Evolutionary conservation across 768 basidiomycete species (phyloP).

Genomic region (Panellus pusillus): DNA sequence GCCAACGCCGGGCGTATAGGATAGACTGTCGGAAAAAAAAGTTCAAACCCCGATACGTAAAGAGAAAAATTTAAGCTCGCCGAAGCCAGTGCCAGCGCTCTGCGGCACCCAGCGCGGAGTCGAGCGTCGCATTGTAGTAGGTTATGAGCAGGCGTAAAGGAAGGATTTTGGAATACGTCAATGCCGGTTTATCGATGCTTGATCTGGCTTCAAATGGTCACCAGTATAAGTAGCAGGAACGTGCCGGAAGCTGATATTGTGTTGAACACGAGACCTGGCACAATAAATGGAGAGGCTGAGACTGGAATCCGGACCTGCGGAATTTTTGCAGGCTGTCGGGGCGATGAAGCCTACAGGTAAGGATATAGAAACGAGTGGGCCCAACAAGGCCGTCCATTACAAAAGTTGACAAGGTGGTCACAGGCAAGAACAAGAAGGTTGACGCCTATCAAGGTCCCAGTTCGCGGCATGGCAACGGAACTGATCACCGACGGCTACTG

Average conservation of each 20-base stretch:
- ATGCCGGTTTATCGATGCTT: conserved; percentile 10
- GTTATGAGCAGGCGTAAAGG: conserved; percentile 11
- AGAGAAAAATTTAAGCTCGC: conserved; percentile 5
- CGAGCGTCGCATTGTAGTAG: conserved; percentile 8
- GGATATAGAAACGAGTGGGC: not conserved
- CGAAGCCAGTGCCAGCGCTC: conserved; percentile 5
- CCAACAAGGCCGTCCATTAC: not conserved
- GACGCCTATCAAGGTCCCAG: not conserved
- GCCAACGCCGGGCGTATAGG: conserved; percentile 5
- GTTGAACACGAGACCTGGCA: too few species aligned
- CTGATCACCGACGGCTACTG: not conserved
- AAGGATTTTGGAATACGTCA: conserved; percentile 6
- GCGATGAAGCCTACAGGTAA: not conserved
- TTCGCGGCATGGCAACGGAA: too few species aligned
- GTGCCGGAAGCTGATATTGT: not conserved
- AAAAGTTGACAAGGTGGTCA: not conserved
- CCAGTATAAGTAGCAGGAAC: not conserved
- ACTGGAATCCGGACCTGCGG: not conserved
- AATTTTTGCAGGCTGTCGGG: not conserved
- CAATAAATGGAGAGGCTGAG: too few species aligned
- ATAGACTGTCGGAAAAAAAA: conserved; percentile 3
- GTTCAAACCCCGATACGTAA: conserved; percentile 4
- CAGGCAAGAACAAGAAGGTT: not conserved
- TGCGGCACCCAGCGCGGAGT: conserved; percentile 9
- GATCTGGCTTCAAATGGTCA: conserved; percentile 11